phyloP scores from a whole-genome alignment of 2,329 filamentous ascomycete genomes.

The Fusarium duplospermum region DNA sequence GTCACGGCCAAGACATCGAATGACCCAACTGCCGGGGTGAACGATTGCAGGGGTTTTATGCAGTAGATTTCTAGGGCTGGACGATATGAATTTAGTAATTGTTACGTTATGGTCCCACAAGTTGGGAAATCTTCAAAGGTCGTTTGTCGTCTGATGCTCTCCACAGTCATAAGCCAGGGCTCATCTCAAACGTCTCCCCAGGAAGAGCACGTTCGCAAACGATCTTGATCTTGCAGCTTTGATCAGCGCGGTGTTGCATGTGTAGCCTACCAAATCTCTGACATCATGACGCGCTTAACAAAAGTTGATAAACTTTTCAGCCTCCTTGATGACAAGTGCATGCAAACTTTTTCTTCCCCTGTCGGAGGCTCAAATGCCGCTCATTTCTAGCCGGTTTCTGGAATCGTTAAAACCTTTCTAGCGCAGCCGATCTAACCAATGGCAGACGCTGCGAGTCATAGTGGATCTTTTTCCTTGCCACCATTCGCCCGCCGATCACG shows the following conservation, averaged over 20 bases:
- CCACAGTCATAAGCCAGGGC: neutral
- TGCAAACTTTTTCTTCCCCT: slow-evolving; percentile 1
- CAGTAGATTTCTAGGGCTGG: neutral
- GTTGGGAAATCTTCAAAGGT: neutral
- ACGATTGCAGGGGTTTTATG: neutral
- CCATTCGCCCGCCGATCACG: slow-evolving; percentile 20
- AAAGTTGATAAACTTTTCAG: slow-evolving; percentile 12
- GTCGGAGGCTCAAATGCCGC: neutral
- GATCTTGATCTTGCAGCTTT: neutral
- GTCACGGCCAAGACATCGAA: neutral
- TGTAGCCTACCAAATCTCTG: neutral
- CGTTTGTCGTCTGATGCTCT: slow-evolving; percentile 13
- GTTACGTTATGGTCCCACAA: slow-evolving; percentile 39
- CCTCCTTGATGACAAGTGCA: slow-evolving; percentile 6
- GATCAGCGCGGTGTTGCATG: neutral
- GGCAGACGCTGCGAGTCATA: neutral
- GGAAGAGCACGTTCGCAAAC: neutral
- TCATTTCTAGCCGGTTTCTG: slow-evolving; percentile 19
- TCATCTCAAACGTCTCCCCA: slow-evolving; percentile 4
- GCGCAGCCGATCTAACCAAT: neutral
- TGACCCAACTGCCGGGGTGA: neutral
- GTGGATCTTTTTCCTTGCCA: neutral
- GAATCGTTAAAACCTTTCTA: slow-evolving; percentile 24
- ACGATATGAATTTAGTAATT: slow-evolving; percentile 24
- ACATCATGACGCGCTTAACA: slow-evolving; percentile 4